Conservation (phyloP, 192 early-diverging fungal species). For the Coemansia sp. region DNA sequence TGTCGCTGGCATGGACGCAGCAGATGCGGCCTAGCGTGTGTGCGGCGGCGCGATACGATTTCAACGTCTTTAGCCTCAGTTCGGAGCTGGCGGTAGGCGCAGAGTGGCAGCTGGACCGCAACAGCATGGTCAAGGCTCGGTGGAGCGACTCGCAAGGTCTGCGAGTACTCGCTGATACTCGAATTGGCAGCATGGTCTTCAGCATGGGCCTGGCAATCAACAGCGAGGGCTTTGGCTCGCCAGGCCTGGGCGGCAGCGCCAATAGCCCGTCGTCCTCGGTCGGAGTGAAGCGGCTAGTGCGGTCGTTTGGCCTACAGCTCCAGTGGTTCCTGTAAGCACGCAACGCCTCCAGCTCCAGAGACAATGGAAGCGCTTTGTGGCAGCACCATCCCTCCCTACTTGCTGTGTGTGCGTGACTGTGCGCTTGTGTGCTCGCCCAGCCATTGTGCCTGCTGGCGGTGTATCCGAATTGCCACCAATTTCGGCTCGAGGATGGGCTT, state of each 20-base stretch:
- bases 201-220: conserved; percentile 35
- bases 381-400: too few species aligned
- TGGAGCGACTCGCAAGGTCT: conserved; percentile 50
- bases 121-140: conserved; percentile 55
- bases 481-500: too few species aligned
- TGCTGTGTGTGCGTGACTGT: too few species aligned
- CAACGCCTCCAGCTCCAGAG: not conserved
- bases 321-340: conserved; percentile 36
- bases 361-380: not conserved
- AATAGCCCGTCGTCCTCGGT: conserved; percentile 2
- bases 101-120: conserved; percentile 66
- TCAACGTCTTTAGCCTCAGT: conserved; percentile 87
- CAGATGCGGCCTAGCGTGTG: conserved; percentile 65
- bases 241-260: too few species aligned
- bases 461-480: too few species aligned
- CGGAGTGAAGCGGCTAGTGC: conserved; percentile 23
- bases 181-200: conserved; percentile 40
- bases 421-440: too few species aligned
- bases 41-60: conserved; percentile 80
- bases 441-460: too few species aligned
- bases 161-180: conserved; percentile 32
- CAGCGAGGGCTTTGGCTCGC: not conserved
- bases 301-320: conserved; percentile 45
- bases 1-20: conserved; percentile 77
- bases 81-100: conserved; percentile 85